A percentile compares a stretch with the other conserved stretches of the same genome.
These are phyloP conservation scores for Nothopassalora personata DNA, from an alignment of 2,329 filamentous ascomycete genomes.

Conservation along the genomic window DNA sequence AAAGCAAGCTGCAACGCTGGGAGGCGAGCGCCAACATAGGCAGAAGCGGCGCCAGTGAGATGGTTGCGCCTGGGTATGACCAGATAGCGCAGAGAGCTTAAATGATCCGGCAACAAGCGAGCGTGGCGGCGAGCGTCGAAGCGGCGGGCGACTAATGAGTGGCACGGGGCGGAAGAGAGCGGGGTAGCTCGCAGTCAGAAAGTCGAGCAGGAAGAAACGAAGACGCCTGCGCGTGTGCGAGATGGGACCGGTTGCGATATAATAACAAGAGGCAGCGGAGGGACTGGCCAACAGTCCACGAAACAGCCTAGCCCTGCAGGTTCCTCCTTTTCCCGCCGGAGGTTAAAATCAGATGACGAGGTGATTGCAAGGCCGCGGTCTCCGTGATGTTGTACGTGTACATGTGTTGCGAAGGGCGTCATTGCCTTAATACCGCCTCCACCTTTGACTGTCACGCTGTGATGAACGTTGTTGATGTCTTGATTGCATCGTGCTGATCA, in stretches of 20 bases:
- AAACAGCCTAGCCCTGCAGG: neutral
- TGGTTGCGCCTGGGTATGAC: neutral
- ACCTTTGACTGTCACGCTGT: neutral
- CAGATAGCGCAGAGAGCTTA: neutral
- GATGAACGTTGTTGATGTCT: neutral
- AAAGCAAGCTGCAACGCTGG: neutral
- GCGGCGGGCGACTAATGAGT: neutral
- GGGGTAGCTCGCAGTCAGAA: slow-evolving; percentile 1
- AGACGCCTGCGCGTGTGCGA: neutral
- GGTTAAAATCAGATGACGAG: neutral
- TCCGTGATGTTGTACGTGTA: too few species aligned
- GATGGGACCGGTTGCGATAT: neutral
- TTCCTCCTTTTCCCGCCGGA: neutral
- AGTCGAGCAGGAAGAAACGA: neutral
- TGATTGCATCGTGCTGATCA: neutral
- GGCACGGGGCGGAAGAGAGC: neutral
- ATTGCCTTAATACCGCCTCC: neutral
- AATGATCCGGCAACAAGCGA: neutral
- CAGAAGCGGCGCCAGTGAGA: neutral
- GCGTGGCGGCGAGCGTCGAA: neutral
- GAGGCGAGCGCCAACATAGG: neutral
- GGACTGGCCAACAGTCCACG: neutral
- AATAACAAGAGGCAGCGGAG: neutral
- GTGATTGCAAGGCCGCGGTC: neutral
- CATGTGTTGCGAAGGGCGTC: too few species aligned